Evolutionary conservation across 108 stramenopile genomes (phyloP).

Genomic region (Craspedostauros australis): DNA sequence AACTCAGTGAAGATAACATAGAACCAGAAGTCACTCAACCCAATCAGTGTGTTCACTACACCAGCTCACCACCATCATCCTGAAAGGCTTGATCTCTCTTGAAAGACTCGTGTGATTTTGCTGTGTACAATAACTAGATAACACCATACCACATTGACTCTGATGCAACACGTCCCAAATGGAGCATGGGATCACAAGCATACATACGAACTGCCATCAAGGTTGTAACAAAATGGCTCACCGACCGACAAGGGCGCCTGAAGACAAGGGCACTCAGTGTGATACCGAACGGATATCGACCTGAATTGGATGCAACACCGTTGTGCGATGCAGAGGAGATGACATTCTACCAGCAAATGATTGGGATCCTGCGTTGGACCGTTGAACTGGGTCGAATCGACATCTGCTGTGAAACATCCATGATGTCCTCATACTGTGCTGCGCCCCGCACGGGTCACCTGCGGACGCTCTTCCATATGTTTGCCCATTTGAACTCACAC

Average conservation of each 20-base stretch:
- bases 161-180: too few relatives aligned
- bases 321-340: neutral
- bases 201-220: slow-evolving; percentile 26
- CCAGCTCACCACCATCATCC: too few relatives aligned
- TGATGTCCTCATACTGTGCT: too few relatives aligned
- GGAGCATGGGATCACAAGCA: slow-evolving; percentile 15
- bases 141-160: too few relatives aligned
- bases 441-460: too few relatives aligned
- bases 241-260: slow-evolving; percentile 7
- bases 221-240: slow-evolving; percentile 18
- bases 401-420: slow-evolving; percentile 29
- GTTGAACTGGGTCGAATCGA: slow-evolving; percentile 38
- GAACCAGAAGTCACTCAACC: too few relatives aligned
- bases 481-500: slow-evolving; percentile 25
- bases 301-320: slow-evolving; percentile 3
- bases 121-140: too few relatives aligned
- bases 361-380: slow-evolving; percentile 37
- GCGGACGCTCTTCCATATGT: slow-evolving; percentile 22
- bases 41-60: too few relatives aligned
- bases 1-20: too few relatives aligned
- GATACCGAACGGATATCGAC: slow-evolving; percentile 12
- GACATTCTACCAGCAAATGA: slow-evolving; percentile 7
- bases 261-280: slow-evolving; percentile 11
- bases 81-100: too few relatives aligned
- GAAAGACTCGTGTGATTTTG: too few relatives aligned